A percentile compares a stretch with the other conserved stretches of the same genome.
phyloP scores from a whole-genome alignment of 1,284 basidiomycete species.

The Takashimella koratensis region DNA sequence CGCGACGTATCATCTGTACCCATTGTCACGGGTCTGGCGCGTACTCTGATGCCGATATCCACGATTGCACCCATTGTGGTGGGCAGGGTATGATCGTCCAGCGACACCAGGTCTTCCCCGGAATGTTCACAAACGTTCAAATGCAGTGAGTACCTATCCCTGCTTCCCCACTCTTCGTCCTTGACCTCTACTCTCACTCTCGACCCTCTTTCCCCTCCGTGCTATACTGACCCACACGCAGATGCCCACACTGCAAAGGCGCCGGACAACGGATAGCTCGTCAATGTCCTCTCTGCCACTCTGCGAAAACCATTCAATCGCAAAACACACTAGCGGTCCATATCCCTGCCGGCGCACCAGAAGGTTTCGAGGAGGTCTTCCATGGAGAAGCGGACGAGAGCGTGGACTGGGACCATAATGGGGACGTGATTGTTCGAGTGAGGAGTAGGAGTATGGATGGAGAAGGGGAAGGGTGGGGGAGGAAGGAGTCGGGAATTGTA shows the following conservation, averaged over 20 bases:
- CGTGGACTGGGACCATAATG: conserved; percentile 79
- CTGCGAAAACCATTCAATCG: conserved; percentile 68
- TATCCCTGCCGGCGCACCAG: conserved; percentile 80
- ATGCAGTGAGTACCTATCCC: conserved; percentile 43
- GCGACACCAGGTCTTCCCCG: conserved; percentile 90
- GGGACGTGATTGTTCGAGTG: conserved; percentile 81
- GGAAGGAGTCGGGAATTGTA: conserved; percentile 83
- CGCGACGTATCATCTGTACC: conserved; percentile 83
- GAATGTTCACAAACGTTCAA: conserved; percentile 67
- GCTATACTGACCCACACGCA: conserved; percentile 49
- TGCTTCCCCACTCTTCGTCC: not conserved
- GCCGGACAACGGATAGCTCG: conserved; percentile 70
- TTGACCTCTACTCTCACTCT: not conserved
- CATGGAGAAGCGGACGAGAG: conserved; percentile 90
- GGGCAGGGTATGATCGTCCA: conserved; percentile 80
- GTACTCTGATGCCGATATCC: conserved; percentile 77
- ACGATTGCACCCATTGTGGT: conserved; percentile 70
- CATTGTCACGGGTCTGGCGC: conserved; percentile 90
- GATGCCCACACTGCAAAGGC: conserved; percentile 72
- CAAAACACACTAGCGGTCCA: conserved; percentile 66
- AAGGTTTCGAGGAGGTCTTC: conserved; percentile 85
- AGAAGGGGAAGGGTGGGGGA: conserved; percentile 67
- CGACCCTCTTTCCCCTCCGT: not conserved
- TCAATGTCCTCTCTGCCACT: conserved; percentile 75
- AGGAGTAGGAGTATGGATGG: conserved; percentile 57